Evolutionary conservation across 2,329 filamentous ascomycete genomes (phyloP), one percentile per base, ranked within the genome.

Genomic region (Hypoxylon sp.): DNA sequence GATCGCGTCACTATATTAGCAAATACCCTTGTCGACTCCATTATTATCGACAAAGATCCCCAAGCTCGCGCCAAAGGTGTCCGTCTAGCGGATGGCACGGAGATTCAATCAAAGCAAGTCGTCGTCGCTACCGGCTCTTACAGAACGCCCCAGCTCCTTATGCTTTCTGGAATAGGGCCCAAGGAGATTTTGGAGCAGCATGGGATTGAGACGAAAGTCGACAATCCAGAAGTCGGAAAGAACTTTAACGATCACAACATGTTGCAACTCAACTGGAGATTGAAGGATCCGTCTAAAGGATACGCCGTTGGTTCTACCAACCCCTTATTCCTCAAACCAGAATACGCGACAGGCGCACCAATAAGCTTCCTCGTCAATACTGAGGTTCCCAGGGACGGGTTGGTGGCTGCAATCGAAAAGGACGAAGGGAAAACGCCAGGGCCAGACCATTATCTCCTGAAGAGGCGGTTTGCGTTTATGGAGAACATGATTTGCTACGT

Each of bases 401-500:
- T 74, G 3, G 65, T 63, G 22, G 64, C 64, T 1, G 74, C 74
- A 2, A 72, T 74, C 25, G 63, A 69, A n/a, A 68, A 72, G 58
- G 74, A 77, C 40, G 74, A 75, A 40, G 72, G 74, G 17, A 46
- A 57, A 17, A 33, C 59, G 22, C 57, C 58, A 13, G 61, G 61
- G n/a, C 58, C 64, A 37, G 46, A 69, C 31, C 73, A 76, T 37
- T 64, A 67, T 30, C 60, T 75, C 14, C 67, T 76, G 2, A 71
- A 69, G 35, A 61, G 66, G 44, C 48, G 68, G 17, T 70, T 68
- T 40, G 70, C 71, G 5, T 53, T 76, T 53, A 72, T 75, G 50
- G 76, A 77, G 58, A 74, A 62, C 25, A 51, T 77, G 1, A 59
- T 76, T 25, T 58, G 76, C 53, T 76, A 76, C 55, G 3, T 71